phyloP scores from a whole-genome alignment of 331 rosid genomes.

The Quercus phellos region DNA sequence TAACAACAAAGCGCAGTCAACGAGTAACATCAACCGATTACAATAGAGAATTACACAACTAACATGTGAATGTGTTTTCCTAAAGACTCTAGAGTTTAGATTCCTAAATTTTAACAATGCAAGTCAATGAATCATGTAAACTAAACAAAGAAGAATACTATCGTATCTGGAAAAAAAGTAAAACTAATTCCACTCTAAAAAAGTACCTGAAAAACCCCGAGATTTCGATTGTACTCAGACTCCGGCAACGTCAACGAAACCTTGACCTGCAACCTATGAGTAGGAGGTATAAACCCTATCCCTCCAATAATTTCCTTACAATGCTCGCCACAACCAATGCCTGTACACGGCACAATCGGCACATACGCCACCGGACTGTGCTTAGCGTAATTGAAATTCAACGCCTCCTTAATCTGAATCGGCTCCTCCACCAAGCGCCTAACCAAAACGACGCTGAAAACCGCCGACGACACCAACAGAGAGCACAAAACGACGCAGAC shows the following conservation, averaged over 20 bases:
- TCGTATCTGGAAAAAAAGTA: too few relatives aligned
- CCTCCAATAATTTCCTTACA: constrained; percentile 22
- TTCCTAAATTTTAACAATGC: neutral
- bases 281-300: constrained; percentile 41
- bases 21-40: neutral
- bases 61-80: neutral
- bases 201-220: constrained; percentile 75
- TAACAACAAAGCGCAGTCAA: neutral
- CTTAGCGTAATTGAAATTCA: constrained; percentile 69
- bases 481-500: constrained; percentile 46
- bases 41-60: neutral
- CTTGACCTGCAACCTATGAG: constrained; percentile 41
- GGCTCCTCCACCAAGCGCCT: constrained; percentile 56
- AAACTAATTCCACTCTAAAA: neutral
- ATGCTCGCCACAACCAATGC: constrained; percentile 30
- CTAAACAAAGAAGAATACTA: too few relatives aligned
- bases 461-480: constrained; percentile 45
- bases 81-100: too few relatives aligned
- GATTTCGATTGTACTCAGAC: constrained; percentile 75
- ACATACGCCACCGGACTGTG: constrained; percentile 65
- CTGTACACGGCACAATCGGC: constrained; percentile 44
- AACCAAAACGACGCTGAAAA: constrained; percentile 46
- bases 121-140: neutral
- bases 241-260: constrained; percentile 57
- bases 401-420: constrained; percentile 41